Percentiles rank a stretch among this genome's conserved stretches.
Conservation (phyloP, 495 filamentous ascomycete genomes). For the Lentithecium fluviatile region DNA sequence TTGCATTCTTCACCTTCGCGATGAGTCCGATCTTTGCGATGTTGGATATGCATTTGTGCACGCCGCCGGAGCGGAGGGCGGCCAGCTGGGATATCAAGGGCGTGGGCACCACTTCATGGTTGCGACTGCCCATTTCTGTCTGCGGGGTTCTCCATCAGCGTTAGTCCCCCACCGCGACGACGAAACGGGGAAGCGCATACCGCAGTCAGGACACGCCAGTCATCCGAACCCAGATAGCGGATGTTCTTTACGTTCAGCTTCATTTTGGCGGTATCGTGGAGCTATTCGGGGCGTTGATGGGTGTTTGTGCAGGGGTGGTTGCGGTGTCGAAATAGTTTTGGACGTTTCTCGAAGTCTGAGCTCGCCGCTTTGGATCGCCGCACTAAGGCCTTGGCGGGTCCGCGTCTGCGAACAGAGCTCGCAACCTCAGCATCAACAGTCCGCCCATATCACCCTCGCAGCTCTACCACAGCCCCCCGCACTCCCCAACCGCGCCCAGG, state of each 20-base stretch:
- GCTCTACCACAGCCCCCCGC: neutral
- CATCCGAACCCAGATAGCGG: constrained; percentile 86
- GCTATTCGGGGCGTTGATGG: neutral
- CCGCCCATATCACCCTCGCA: constrained; percentile 1
- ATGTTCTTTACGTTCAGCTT: constrained; percentile 89
- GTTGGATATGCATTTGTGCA: constrained; percentile 82
- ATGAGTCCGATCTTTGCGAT: constrained; percentile 93
- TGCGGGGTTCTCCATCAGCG: constrained; percentile 47
- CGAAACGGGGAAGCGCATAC: constrained; percentile 52
- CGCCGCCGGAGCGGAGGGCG: constrained; percentile 75
- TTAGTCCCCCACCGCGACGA: constrained; percentile 35
- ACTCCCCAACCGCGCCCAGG: neutral
- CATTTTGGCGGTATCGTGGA: constrained; percentile 55
- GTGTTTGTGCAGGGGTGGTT: constrained; percentile 1
- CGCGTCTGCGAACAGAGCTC: neutral
- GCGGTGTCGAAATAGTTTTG: constrained; percentile 8
- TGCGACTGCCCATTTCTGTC: constrained; percentile 90
- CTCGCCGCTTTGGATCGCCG: neutral
- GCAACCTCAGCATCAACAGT: constrained; percentile 3
- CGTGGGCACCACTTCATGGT: constrained; percentile 95
- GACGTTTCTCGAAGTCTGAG: constrained; percentile 20
- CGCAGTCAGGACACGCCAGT: constrained; percentile 92
- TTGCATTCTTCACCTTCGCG: constrained; percentile 88
- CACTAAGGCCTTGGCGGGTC: constrained; percentile 7
- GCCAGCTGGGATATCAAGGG: constrained; percentile 81